Percentiles rank a stretch among this genome's conserved stretches.
Conservation (phyloP, 2,329 filamentous ascomycete species). For the Colletotrichum sp. region DNA sequence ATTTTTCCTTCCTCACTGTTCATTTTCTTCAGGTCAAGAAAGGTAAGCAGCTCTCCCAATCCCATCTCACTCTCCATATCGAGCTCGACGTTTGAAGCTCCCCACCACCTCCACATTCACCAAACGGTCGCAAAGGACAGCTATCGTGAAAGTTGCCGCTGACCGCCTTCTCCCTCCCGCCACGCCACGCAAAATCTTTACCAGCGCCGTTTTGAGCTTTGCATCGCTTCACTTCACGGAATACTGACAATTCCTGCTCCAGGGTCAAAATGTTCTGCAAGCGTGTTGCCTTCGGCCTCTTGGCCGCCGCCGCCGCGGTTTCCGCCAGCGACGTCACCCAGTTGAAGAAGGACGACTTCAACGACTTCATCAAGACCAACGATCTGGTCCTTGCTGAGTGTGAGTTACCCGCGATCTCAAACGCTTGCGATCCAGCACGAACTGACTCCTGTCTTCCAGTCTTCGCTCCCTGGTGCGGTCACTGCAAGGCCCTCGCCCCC, state of each 20-base stretch:
- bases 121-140: constrained; percentile 1
- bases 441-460: constrained; percentile 58
- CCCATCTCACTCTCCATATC: not conserved
- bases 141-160: not conserved
- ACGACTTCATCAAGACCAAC: constrained; percentile 83
- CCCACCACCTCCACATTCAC: not conserved
- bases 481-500: constrained; percentile 97
- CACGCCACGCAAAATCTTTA: not conserved
- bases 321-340: constrained; percentile 80
- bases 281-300: constrained; percentile 57
- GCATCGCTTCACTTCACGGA: not conserved
- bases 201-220: not conserved
- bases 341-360: constrained; percentile 86
- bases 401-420: constrained; percentile 50
- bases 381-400: constrained; percentile 94
- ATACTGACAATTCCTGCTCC: not conserved
- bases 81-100: not conserved
- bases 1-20: constrained; percentile 15
- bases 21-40: constrained; percentile 15
- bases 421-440: constrained; percentile 20
- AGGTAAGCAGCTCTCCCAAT: not conserved
- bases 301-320: constrained; percentile 59
- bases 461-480: constrained; percentile 96
- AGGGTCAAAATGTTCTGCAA: constrained; percentile 52
- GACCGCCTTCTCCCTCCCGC: not conserved